These are phyloP conservation scores for Rubroshorea leprosula DNA, from an alignment of 345 rosid genomes.

Conservation along the genomic window DNA sequence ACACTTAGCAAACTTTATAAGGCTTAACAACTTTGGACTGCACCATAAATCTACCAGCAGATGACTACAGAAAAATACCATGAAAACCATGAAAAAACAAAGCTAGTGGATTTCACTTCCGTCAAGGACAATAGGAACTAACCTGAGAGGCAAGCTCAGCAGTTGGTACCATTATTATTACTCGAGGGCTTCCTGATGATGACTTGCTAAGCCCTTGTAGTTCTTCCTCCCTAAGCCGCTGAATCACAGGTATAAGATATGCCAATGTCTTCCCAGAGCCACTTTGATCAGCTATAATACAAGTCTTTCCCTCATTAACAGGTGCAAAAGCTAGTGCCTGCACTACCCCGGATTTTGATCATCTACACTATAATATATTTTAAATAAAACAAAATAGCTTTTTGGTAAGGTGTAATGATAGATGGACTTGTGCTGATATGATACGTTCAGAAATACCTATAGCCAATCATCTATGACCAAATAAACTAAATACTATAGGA, in stretches of 20 bases:
- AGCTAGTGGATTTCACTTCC: not conserved
- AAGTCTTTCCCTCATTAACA: conserved; percentile 66
- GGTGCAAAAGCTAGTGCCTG: conserved; percentile 89
- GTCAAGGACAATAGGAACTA: conserved; percentile 5
- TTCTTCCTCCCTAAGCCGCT: conserved; percentile 84
- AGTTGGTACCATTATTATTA: conserved; percentile 76
- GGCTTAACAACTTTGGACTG: not conserved
- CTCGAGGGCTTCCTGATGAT: conserved; percentile 59
- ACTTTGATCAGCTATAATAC: conserved; percentile 94
- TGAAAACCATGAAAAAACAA: not conserved
- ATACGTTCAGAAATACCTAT: too few relatives aligned
- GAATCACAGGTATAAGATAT: conserved; percentile 77
- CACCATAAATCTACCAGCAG: not conserved
- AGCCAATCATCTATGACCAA: not conserved
- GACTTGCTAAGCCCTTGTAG: conserved; percentile 58
- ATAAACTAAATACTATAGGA: not conserved
- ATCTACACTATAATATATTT: not conserved
- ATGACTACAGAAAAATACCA: not conserved
- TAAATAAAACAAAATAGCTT: too few relatives aligned
- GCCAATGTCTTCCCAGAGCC: conserved; percentile 98
- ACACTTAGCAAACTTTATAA: conserved; percentile 10
- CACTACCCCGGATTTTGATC: conserved; percentile 21
- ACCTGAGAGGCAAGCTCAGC: conserved; percentile 98
- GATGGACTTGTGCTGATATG: too few relatives aligned
- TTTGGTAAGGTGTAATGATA: too few relatives aligned